Percentiles rank a stretch among this genome's conserved stretches.
Conservation (phyloP, 768 basidiomycete genomes). For the Suillus cothurnatus region DNA sequence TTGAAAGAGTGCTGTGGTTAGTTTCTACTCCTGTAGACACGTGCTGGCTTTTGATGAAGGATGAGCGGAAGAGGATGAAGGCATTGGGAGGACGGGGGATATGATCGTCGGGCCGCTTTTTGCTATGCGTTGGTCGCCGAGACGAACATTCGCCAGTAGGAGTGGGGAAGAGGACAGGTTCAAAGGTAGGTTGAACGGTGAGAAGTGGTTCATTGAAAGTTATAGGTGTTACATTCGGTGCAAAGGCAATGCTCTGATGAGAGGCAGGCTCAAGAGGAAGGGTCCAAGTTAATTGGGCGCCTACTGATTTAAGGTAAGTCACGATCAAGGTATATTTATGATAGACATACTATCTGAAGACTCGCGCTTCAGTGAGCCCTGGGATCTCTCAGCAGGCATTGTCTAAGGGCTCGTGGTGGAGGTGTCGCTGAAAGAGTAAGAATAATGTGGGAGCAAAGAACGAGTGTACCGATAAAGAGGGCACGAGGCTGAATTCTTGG, state of each 20-base stretch:
- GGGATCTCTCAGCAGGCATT: conserved; percentile 54
- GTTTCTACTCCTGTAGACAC: conserved; percentile 79
- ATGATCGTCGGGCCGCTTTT: conserved; percentile 73
- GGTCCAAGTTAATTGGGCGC: conserved; percentile 49
- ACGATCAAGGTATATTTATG: conserved; percentile 9
- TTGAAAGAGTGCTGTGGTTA: conserved; percentile 80
- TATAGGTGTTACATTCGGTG: conserved; percentile 57
- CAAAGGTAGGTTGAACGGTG: conserved; percentile 38
- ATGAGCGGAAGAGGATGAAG: conserved; percentile 85
- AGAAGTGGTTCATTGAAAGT: conserved; percentile 53
- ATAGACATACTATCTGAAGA: conserved; percentile 38
- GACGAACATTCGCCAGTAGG: conserved; percentile 33
- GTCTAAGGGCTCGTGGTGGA: conserved; percentile 7
- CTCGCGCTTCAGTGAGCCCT: conserved; percentile 36
- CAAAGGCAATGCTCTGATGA: conserved; percentile 52
- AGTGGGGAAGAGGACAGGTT: conserved; percentile 63
- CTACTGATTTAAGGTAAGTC: conserved; percentile 28
- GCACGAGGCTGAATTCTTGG: conserved; percentile 25
- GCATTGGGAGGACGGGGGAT: conserved; percentile 86
- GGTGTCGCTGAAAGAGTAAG: conserved; percentile 28
- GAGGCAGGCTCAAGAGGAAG: conserved; percentile 42
- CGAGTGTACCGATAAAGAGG: conserved; percentile 19
- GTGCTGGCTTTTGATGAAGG: conserved; percentile 78
- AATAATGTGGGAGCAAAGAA: conserved; percentile 18
- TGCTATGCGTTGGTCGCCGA: conserved; percentile 56